These are phyloP conservation scores for Sparassis latifolia DNA, from an alignment of 1,284 basidiomycete species.

Conservation along the genomic window DNA sequence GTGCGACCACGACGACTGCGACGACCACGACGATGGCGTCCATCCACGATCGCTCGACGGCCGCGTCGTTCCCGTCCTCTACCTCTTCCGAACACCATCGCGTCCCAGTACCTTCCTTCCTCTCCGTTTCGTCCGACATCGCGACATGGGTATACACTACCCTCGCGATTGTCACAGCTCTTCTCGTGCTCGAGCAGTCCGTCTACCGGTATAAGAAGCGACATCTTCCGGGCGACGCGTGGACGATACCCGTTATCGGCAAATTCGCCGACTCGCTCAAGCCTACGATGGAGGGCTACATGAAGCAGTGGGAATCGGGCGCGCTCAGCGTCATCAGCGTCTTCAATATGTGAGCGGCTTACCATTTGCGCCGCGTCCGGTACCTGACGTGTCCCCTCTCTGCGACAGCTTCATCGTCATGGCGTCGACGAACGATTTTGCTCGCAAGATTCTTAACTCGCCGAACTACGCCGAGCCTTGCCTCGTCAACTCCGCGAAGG, in stretches of 20 bases:
- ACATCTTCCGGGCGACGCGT: conserved; percentile 78
- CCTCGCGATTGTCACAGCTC: conserved; percentile 49
- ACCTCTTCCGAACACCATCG: conserved; percentile 36
- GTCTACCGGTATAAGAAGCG: conserved; percentile 86
- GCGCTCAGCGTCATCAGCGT: conserved; percentile 83
- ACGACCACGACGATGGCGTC: not conserved
- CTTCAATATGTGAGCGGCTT: conserved; percentile 80
- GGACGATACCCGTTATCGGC: conserved; percentile 94
- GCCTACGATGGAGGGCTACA: conserved; percentile 86
- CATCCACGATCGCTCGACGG: conserved; percentile 8
- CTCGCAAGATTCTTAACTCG: conserved; percentile 91
- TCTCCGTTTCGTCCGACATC: conserved; percentile 31
- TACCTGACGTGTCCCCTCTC: conserved; percentile 1
- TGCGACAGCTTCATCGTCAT: conserved; percentile 86
- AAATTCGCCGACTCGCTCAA: conserved; percentile 87
- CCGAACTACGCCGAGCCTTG: conserved; percentile 88
- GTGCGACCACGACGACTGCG: not conserved
- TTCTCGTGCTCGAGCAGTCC: conserved; percentile 76
- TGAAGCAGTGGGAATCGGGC: conserved; percentile 84
- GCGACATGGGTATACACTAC: conserved; percentile 63
- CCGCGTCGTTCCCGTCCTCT: conserved; percentile 37
- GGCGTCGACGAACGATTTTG: conserved; percentile 86
- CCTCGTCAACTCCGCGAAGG: conserved; percentile 90
- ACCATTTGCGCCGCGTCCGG: not conserved
- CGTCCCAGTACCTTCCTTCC: conserved; percentile 40